These are phyloP conservation scores for Botrytis squamosa DNA, from an alignment of 2,329 filamentous ascomycete species.

Conservation along the genomic window DNA sequence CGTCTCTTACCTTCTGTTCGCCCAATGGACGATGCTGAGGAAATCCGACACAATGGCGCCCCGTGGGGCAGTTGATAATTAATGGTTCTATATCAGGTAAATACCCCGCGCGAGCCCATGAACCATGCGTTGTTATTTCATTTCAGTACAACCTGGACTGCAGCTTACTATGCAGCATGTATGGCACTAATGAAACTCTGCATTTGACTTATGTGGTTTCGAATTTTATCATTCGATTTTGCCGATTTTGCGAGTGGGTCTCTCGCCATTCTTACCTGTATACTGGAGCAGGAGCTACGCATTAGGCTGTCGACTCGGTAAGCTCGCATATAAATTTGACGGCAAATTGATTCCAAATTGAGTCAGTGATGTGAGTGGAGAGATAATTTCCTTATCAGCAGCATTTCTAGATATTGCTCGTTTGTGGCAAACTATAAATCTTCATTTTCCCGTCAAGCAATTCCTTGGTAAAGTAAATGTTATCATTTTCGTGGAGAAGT, in stretches of 20 bases:
- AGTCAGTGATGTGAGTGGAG: background rate
- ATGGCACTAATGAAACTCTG: conserved; percentile 2
- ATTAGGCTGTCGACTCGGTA: background rate
- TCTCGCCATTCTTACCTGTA: background rate
- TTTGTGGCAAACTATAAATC: background rate
- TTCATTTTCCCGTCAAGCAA: background rate
- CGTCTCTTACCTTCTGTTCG: background rate
- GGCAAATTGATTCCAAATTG: background rate
- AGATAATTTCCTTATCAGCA: background rate
- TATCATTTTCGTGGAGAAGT: background rate
- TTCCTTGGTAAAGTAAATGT: background rate
- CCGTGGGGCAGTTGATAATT: background rate
- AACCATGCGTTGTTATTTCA: conserved; percentile 6
- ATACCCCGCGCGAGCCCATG: conserved; percentile 7
- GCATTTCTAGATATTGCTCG: background rate
- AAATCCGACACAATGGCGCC: background rate
- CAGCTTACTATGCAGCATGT: conserved; percentile 11
- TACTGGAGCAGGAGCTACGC: background rate
- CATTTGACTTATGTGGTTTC: background rate
- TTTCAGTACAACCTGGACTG: background rate
- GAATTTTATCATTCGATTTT: background rate
- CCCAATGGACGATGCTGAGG: conserved; percentile 8
- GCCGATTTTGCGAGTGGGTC: background rate
- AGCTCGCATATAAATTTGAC: background rate
- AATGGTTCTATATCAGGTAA: background rate